Base-by-base conservation (phyloP, 2,329 filamentous ascomycete genomes). In the Fusarium sarcochroum region DNA sequence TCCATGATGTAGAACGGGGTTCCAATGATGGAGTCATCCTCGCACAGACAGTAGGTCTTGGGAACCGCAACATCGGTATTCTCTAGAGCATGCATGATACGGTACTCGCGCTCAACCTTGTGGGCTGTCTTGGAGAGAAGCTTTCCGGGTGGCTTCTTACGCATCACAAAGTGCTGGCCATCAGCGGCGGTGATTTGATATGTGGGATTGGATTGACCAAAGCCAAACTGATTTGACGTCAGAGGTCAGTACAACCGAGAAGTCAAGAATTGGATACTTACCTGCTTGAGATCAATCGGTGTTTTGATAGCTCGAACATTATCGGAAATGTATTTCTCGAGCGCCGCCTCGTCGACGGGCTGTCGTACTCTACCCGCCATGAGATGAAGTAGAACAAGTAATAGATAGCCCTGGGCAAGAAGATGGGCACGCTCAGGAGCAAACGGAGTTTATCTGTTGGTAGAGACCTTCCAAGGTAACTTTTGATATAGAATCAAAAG, bases 1-100 rank as follows among this genome's bases (percentile, higher is more conserved):
- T 93, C 90, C 96, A 99, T 98, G 76, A 98, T 90, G 82, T 99
- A 98, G 80, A 98, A 99, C 7, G 94, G 88, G 9, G 94, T 98
- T 57, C 94, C 96, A 67, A 98, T 85, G 37, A 98, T 85, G 58
- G 80, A 82, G 40, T 85, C 83, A 80, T 98, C 94, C 79, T 97
- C 91, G 81, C 96, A 99, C 18, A 98, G 87, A 75, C 90, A 91
- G 78, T 93, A 91, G 13, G 93, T 89, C 78, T 87, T 90, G 6
- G 96, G 96, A 0, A 97, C 93, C 0, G 94, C 93, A 10, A 98
- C 94, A 76, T 93, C 89, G 20, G 93, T 97, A 54, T 83, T 68
- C 56, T 89, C 88, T 32, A 98, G 86, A 4, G 95, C 94, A 77
- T 93, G 89, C 76, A 98, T 92, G 76, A 98, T 92, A 75, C 91